Evolutionary conservation across 2,329 filamentous ascomycete genomes (phyloP), one percentile per base, ranked within the genome.

Genomic region (Myriosclerotinia curreyana): DNA sequence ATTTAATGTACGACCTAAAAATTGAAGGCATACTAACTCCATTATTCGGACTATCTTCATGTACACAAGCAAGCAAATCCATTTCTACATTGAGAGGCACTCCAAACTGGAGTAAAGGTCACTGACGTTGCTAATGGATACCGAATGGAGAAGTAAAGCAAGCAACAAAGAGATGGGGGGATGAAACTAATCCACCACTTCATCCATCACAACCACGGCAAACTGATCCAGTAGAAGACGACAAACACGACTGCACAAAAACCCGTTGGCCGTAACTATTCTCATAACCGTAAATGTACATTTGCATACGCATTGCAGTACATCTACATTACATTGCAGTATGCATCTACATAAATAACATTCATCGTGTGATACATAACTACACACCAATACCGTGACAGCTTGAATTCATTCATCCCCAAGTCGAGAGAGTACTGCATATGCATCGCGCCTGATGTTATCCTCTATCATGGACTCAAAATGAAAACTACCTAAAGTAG

Each of bases 291-390:
- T 48, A 58, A 14, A 34, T 48, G 5, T 48, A 25, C 55, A 36
- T 58, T 25, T 58, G 55, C 42, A 48, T 58, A 12, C 36, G 42
- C 55, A 58, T 53, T 53, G 50, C 50, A n/a, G 9, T 34, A 34
- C 49, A 50, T 31, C 49, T 50, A 50, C 15, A 36, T 52, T 53
- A 14, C 50, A 53, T 58, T 58, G 54, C 54, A 58, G 28, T 17
- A 25, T 48, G 55, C 31, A 48, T 48, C 11, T 58, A 36, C n/a
- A 48, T 58, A 5, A 25, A 58, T 25, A 58, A 36, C 8, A 22
- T 17, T 15, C 31, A 36, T 22, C 12, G 8, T 17, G 31, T 48
- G 28, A 48, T 6, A 58, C 14, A 25, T 4, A 48, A 12, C n/a
- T 48, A 15, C 42, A 17, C n/a, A 36, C 14, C 44, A 58, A 42